Evolutionary conservation across 352 stramenopile genomes (phyloP).

Genomic region (Elongisporangium senticosum): DNA sequence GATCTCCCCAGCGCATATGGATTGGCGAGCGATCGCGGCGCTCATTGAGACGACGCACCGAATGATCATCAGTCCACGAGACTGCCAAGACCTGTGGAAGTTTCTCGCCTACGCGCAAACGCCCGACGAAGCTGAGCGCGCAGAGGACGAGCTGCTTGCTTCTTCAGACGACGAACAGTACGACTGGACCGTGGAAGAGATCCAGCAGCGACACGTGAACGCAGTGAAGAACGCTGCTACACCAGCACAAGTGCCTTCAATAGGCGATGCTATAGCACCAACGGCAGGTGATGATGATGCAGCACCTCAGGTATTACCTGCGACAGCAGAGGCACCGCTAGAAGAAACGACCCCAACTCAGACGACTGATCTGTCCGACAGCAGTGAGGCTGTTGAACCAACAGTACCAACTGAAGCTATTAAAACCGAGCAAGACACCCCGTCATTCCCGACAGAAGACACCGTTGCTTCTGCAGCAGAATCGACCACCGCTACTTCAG

Average conservation of each 20-base stretch:
- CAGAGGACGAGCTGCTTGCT: conserved; percentile 19
- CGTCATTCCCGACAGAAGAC: background rate
- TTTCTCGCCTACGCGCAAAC: conserved; percentile 59
- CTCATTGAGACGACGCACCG: conserved; percentile 33
- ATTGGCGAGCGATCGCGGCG: conserved; percentile 38
- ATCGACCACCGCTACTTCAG: background rate
- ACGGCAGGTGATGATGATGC: background rate
- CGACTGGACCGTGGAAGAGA: conserved; percentile 17
- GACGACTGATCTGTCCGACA: background rate
- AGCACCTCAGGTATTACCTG: background rate
- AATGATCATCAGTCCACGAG: conserved; percentile 20
- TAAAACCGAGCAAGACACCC: background rate
- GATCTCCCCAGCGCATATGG: conserved; percentile 42
- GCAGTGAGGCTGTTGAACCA: background rate
- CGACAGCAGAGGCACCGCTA: background rate
- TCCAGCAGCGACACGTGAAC: conserved; percentile 13
- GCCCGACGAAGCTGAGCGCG: background rate
- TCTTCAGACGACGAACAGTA: conserved; percentile 56
- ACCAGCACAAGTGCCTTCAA: background rate
- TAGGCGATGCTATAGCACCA: background rate
- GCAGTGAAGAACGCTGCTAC: background rate
- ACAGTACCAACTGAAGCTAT: background rate
- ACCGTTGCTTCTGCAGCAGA: background rate
- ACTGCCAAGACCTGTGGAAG: conserved; percentile 67
- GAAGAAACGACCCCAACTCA: background rate